Conservation (phyloP, 352 stramenopile species). For the Globisporangium middletonii region DNA sequence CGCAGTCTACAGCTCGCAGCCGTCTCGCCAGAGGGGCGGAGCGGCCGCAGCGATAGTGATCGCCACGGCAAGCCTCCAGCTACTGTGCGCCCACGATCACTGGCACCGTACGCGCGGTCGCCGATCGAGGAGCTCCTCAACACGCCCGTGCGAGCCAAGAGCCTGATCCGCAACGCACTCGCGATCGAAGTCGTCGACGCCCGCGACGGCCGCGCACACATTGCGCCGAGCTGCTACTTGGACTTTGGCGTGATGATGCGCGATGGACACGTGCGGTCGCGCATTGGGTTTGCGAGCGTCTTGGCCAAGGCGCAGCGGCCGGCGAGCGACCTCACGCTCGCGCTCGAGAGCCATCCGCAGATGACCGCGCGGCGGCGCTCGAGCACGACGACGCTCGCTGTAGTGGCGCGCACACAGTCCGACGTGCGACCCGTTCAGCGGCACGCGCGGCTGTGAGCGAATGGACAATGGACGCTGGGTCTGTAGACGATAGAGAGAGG, state of each 20-base stretch:
- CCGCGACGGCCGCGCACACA: slow-evolving; percentile 17
- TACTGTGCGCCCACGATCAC: not conserved
- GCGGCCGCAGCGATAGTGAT: not conserved
- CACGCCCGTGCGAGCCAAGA: slow-evolving; percentile 18
- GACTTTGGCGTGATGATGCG: slow-evolving; percentile 36
- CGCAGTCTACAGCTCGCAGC: not conserved
- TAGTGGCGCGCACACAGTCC: no score
- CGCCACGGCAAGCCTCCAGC: not conserved
- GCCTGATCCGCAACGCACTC: slow-evolving; percentile 19
- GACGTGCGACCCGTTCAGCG: no score
- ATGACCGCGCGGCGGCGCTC: not conserved
- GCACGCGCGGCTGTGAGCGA: no score
- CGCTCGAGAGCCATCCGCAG: slow-evolving; percentile 1
- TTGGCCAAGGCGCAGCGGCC: not conserved
- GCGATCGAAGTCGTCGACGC: slow-evolving; percentile 19
- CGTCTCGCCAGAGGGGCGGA: no score
- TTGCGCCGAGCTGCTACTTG: slow-evolving; percentile 26
- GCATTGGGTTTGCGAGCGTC: slow-evolving; percentile 12
- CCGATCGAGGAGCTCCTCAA: slow-evolving; percentile 19
- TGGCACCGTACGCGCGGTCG: slow-evolving; percentile 12
- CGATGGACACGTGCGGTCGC: slow-evolving; percentile 21
- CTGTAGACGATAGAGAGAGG: no score
- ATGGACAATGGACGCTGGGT: no score
- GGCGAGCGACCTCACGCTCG: slow-evolving; percentile 5
- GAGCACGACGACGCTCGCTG: not conserved